Evolutionary conservation across 1,284 basidiomycete genomes (phyloP).

Genomic region (Phellinidium pouzarii): DNA sequence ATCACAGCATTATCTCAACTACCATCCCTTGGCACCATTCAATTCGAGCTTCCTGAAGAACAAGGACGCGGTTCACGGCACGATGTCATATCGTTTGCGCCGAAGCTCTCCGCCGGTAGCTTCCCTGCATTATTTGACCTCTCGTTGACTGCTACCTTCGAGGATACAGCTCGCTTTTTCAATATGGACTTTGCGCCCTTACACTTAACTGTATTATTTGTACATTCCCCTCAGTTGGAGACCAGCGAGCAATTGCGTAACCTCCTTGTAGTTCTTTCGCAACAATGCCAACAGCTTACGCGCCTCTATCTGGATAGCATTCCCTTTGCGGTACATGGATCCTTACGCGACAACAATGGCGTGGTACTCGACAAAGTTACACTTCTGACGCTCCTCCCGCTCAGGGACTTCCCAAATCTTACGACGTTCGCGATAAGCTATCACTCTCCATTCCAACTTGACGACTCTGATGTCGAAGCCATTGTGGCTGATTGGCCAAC

Average conservation of each 20-base stretch:
- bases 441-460: conserved; percentile 42
- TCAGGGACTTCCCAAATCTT: conserved; percentile 42
- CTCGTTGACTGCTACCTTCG: conserved; percentile 37
- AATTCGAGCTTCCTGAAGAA: conserved; percentile 26
- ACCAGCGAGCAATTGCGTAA: conserved; percentile 34
- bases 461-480: conserved; percentile 40
- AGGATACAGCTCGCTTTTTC: conserved; percentile 42
- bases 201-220: conserved; percentile 43
- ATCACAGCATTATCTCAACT: conserved; percentile 41
- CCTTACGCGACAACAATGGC: conserved; percentile 13
- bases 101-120: conserved; percentile 37
- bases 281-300: conserved; percentile 40
- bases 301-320: conserved; percentile 31
- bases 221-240: conserved; percentile 41
- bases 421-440: conserved; percentile 44
- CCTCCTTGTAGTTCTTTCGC: conserved; percentile 38
- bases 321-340: conserved; percentile 22
- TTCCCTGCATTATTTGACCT: conserved; percentile 53
- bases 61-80: conserved; percentile 37
- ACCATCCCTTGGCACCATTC: conserved; percentile 48
- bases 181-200: conserved; percentile 37
- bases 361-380: conserved; percentile 32
- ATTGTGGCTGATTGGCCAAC: conserved; percentile 45
- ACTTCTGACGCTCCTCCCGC: conserved; percentile 42
- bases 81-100: conserved; percentile 40